These are phyloP conservation scores for Maudiozyma bulderi DNA, from an alignment of 805 yeast genomes.

Conservation along the genomic window DNA sequence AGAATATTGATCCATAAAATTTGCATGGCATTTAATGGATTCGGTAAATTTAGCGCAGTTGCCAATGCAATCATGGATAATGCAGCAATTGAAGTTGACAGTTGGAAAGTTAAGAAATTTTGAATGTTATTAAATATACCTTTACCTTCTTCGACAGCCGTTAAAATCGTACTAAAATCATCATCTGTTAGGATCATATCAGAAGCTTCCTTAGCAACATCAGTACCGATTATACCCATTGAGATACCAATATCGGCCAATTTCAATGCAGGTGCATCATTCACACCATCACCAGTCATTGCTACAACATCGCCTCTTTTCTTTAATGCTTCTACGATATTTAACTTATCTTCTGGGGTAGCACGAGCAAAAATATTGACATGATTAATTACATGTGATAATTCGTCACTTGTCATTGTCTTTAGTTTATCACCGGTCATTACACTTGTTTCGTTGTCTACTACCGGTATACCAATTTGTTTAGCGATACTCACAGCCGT, in stretches of 20 bases:
- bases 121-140: constrained; percentile 95
- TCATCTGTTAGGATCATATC: constrained; percentile 97
- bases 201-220: constrained; percentile 96
- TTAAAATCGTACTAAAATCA: constrained; percentile 86
- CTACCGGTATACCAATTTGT: constrained; percentile 80
- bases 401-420: constrained; percentile 54
- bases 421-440: constrained; percentile 81
- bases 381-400: constrained; percentile 64
- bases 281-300: constrained; percentile 98
- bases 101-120: constrained; percentile 86
- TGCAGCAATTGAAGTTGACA: constrained; percentile 94
- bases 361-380: constrained; percentile 92
- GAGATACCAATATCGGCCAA: constrained; percentile 93
- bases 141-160: constrained; percentile 94
- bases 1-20: constrained; percentile 93
- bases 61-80: constrained; percentile 78
- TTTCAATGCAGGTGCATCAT: constrained; percentile 94
- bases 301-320: constrained; percentile 91
- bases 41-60: constrained; percentile 79
- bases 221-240: constrained; percentile 91
- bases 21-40: constrained; percentile 96
- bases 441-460: constrained; percentile 53
- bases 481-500: constrained; percentile 80
- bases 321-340: constrained; percentile 82
- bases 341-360: constrained; percentile 86